These are phyloP conservation scores for Saksenaea vasiformis DNA, from an alignment of 371 early-diverging fungal species.

Conservation along the genomic window DNA sequence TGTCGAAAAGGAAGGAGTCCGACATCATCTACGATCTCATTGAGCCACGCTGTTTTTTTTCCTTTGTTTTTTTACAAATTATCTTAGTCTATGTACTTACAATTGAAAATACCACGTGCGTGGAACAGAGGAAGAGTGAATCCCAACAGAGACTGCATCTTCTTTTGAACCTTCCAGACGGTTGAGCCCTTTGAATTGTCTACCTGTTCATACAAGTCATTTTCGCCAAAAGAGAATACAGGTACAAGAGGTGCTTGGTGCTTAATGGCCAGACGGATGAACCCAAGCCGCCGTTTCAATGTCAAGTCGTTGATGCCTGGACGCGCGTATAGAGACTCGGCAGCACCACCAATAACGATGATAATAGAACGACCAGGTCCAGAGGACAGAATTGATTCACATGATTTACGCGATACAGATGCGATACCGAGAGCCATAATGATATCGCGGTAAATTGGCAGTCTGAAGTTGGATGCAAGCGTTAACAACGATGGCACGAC, in stretches of 20 bases:
- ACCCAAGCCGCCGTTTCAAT: slow-evolving; percentile 74
- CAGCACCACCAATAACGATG: slow-evolving; percentile 82
- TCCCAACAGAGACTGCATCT: slow-evolving; percentile 60
- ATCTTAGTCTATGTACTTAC: slow-evolving; percentile 37
- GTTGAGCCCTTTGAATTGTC: slow-evolving; percentile 52
- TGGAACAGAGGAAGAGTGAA: slow-evolving; percentile 76
- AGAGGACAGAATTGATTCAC: slow-evolving; percentile 69
- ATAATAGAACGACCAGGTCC: slow-evolving; percentile 80
- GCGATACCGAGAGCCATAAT: slow-evolving; percentile 71
- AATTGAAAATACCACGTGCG: slow-evolving; percentile 75
- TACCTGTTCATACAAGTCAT: slow-evolving; percentile 74
- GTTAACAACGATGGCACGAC: slow-evolving; percentile 64
- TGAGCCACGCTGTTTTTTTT: not conserved
- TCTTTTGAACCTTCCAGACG: slow-evolving; percentile 58
- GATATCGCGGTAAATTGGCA: slow-evolving; percentile 79
- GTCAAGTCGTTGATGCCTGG: slow-evolving; percentile 70
- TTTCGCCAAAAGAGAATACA: slow-evolving; percentile 82
- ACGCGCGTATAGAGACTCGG: slow-evolving; percentile 70
- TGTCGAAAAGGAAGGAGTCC: slow-evolving; percentile 63
- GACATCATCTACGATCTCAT: slow-evolving; percentile 40
- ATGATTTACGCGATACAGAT: slow-evolving; percentile 77
- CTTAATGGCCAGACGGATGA: slow-evolving; percentile 80
- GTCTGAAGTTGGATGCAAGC: slow-evolving; percentile 60
- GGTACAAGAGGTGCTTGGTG: slow-evolving; percentile 74
- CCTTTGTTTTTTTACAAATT: too few species aligned